phyloP scores from a whole-genome alignment of 345 rosid species.

The Arabidopsis arenosa region DNA sequence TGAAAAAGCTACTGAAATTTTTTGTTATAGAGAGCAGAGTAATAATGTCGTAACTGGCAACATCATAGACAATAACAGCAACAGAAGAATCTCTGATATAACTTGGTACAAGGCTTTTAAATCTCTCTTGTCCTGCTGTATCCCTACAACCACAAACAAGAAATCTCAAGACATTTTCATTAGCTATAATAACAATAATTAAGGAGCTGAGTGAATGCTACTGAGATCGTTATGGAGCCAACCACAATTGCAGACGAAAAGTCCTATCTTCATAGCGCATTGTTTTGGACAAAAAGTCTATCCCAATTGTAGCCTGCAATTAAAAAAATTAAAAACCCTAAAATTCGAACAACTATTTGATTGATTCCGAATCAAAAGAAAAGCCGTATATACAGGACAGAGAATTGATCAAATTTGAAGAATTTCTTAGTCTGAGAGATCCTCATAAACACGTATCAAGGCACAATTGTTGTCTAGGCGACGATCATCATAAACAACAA shows the following conservation, averaged over 20 bases:
- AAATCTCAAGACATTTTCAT: not conserved
- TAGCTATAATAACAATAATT: not conserved
- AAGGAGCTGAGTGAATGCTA: not conserved
- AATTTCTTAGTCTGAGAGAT: not conserved
- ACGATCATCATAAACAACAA: not conserved
- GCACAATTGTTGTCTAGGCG: not conserved
- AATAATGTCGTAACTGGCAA: constrained; percentile 67
- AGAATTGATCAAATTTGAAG: not conserved
- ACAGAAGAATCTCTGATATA: constrained; percentile 88
- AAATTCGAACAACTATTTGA: not conserved
- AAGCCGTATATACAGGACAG: not conserved
- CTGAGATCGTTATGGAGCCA: not conserved
- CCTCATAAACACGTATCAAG: not conserved
- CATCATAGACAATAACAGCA: constrained; percentile 88
- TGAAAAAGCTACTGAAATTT: too few relatives aligned
- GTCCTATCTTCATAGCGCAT: constrained; percentile 84
- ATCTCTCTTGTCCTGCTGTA: constrained; percentile 93
- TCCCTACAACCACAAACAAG: constrained; percentile 56
- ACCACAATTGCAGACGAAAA: constrained; percentile 85
- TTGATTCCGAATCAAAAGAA: not conserved
- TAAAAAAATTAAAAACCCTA: not conserved
- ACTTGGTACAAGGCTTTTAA: constrained; percentile 83
- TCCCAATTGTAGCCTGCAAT: constrained; percentile 80
- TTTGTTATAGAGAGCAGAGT: not conserved
- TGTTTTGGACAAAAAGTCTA: constrained; percentile 86